Evolutionary conservation across 2,329 filamentous ascomycete genomes (phyloP), one percentile per base, ranked within the genome.

Genomic region (Penicillium glabrum): DNA sequence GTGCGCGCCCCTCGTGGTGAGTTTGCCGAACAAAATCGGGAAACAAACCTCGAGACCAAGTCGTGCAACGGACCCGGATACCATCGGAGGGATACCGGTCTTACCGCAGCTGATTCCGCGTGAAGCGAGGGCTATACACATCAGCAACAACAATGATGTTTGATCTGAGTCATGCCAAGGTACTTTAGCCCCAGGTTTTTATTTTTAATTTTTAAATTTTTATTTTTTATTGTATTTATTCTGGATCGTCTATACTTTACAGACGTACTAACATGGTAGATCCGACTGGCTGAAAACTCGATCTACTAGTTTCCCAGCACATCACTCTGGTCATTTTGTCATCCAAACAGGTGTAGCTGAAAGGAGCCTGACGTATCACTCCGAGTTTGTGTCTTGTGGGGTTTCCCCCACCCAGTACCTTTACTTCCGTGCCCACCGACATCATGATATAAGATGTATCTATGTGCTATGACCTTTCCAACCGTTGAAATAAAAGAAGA

Each of bases 281-380:
- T 54, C 53, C 62, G 52, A 65, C 58, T 65, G 63, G 63, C 48
- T 39, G 56, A 58, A 41, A 26, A 24, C 26, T 50, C 33, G 47
- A 50, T 50, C 47, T 6, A 41, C 39, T 19, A 50, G 47, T 33
- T 9, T 26, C 55, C 19, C 49, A 53, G 61, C 48, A 60, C 53
- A 64, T 61, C 58, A 62, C 51, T 27, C 31, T 26, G 50, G 45
- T 61, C 49, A 50, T 19, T 19, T 16, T 11, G 53, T 47, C n/a
- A 54, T 31, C 51, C 56, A 53, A 47, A 19, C 37, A 33, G 33
- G 46, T 43, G 27, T 26, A 37, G 29, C 47, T 33, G 58, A 47
- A 48, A 13, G 21, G 51, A 27, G 35, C 47, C 53, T 59, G 62
- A 58, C 62, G 60, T 64, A 66, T 64, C 57, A 62, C 46, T 46